Evolutionary conservation across 2,329 filamentous ascomycete species (phyloP).

Genomic region (Peltaster fructicola): DNA sequence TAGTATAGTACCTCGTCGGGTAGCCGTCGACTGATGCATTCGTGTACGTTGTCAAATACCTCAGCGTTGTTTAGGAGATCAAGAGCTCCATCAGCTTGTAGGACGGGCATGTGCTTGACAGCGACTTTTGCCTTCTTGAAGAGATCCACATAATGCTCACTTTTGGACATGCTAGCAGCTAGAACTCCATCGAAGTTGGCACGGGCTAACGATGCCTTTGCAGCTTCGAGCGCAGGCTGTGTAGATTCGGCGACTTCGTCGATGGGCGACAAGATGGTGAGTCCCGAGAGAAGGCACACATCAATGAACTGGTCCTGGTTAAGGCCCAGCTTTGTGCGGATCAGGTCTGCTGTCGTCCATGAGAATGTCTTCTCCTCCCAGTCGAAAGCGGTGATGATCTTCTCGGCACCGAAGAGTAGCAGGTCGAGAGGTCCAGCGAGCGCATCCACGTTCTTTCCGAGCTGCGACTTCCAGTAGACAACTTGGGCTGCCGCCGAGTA

Average conservation of each 20-base stretch:
- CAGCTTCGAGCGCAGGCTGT: constrained; percentile 47
- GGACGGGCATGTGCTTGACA: constrained; percentile 72
- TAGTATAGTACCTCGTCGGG: constrained; percentile 86
- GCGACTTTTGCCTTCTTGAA: constrained; percentile 75
- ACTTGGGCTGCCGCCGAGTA: constrained; percentile 75
- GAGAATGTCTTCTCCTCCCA: constrained; percentile 50
- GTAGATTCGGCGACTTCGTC: constrained; percentile 38
- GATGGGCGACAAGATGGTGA: constrained; percentile 50
- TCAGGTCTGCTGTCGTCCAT: constrained; percentile 33
- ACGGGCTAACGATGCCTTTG: constrained; percentile 56
- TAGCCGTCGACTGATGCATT: constrained; percentile 77
- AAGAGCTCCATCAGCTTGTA: constrained; percentile 55
- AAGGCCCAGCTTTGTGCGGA: constrained; percentile 49
- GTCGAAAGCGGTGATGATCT: constrained; percentile 50
- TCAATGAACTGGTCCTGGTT: constrained; percentile 63
- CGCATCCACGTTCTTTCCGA: constrained; percentile 54
- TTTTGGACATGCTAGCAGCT: constrained; percentile 52
- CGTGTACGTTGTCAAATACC: constrained; percentile 67
- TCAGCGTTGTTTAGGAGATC: constrained; percentile 54
- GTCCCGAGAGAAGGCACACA: constrained; percentile 62
- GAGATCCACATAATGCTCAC: constrained; percentile 70
- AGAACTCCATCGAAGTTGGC: constrained; percentile 50
- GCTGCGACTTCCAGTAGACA: constrained; percentile 50
- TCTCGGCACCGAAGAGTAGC: constrained; percentile 68
- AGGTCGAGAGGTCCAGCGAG: constrained; percentile 74